Conservation (phyloP, 441 rosid genomes). For the Euphorbia celastroides region DNA sequence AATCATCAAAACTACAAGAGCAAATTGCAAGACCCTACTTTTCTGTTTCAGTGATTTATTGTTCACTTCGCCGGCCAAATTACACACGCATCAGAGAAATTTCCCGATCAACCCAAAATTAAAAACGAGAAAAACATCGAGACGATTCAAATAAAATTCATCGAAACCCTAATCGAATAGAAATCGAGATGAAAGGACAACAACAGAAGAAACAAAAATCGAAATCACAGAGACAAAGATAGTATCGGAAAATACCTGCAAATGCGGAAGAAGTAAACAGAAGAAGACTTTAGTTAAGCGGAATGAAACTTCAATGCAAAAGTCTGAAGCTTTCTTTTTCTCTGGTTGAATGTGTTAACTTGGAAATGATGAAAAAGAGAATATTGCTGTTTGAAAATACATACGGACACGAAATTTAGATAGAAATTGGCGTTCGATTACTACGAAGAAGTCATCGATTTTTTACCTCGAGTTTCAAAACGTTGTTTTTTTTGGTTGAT, state of each 20-base stretch:
- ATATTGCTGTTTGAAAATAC: background rate
- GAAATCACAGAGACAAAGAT: background rate
- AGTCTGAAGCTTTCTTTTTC: conserved; percentile 8
- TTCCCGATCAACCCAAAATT: background rate
- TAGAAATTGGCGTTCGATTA: conserved; percentile 8
- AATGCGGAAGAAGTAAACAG: conserved; percentile 2
- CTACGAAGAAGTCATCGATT: conserved; percentile 1
- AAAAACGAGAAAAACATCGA: background rate
- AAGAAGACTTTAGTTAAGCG: background rate
- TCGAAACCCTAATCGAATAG: background rate
- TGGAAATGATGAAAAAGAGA: background rate
- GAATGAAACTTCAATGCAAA: background rate
- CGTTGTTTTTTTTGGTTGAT: background rate
- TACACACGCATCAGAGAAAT: background rate
- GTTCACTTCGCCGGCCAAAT: conserved; percentile 12
- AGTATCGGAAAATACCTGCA: conserved; percentile 5
- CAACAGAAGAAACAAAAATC: background rate
- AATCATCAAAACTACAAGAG: background rate
- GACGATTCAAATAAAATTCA: conserved; percentile 1
- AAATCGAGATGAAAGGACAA: background rate
- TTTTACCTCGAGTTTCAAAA: conserved; percentile 3
- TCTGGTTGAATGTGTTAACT: background rate
- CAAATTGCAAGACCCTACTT: background rate
- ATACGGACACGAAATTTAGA: background rate
- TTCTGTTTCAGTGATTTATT: background rate